Percentiles rank a stretch among this genome's conserved stretches.
These are phyloP conservation scores for Cucurbita argyrosperma DNA, from an alignment of 306 rosid genomes.

Conservation along the genomic window DNA sequence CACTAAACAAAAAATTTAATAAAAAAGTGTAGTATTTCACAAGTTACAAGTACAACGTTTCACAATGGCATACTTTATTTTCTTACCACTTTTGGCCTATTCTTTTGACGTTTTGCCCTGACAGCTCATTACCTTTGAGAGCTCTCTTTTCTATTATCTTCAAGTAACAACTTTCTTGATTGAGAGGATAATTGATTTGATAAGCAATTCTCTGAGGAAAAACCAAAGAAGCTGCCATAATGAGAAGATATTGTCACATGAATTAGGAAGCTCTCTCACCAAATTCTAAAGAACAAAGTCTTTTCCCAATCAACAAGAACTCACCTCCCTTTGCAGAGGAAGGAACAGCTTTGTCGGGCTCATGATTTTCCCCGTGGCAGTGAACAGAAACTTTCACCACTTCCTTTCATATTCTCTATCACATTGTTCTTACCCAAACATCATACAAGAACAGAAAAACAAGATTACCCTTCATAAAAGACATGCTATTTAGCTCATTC, in stretches of 20 bases:
- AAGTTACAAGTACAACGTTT: neutral
- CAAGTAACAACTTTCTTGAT: neutral
- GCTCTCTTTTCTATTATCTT: slow-evolving; percentile 13
- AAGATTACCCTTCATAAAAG: too few relatives aligned
- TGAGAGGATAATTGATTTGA: neutral
- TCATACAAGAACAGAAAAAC: too few relatives aligned
- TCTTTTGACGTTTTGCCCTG: slow-evolving; percentile 13
- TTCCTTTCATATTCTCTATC: too few relatives aligned
- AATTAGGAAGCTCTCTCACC: neutral
- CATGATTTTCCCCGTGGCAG: too few relatives aligned
- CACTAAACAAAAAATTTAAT: neutral
- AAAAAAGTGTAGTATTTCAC: neutral
- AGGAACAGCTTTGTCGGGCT: too few relatives aligned
- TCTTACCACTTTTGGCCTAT: slow-evolving; percentile 7
- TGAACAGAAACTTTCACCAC: too few relatives aligned
- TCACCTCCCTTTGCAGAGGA: too few relatives aligned
- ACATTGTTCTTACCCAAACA: too few relatives aligned
- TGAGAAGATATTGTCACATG: slow-evolving; percentile 12
- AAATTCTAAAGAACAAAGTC: too few relatives aligned
- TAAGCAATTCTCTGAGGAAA: neutral
- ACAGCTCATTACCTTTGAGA: slow-evolving; percentile 25
- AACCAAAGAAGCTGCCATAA: slow-evolving; percentile 1
- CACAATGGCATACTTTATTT: neutral
- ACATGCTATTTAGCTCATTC: too few relatives aligned
- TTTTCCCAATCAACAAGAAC: too few relatives aligned